Evolutionary conservation across 371 early-diverging fungal species (phyloP).

Genomic region (Rhizopus sp.): DNA sequence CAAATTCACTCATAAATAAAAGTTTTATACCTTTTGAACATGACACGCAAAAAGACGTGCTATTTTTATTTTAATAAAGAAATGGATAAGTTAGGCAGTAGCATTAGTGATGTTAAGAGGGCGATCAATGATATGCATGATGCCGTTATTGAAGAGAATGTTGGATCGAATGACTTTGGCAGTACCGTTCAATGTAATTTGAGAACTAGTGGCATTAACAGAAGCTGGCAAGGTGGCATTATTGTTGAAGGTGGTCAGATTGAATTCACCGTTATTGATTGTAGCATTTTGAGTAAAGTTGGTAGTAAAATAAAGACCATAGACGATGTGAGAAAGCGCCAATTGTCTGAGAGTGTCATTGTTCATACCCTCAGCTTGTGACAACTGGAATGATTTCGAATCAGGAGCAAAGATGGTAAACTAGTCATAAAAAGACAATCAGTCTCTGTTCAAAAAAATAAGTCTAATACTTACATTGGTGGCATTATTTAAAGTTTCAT

Average conservation of each 20-base stretch:
- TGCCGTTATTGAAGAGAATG: conserved; percentile 47
- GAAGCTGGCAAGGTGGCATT: conserved; percentile 10
- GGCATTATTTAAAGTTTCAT: conserved; percentile 17
- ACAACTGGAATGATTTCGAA: conserved; percentile 21
- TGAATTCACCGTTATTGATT: conserved; percentile 9
- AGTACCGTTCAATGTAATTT: conserved; percentile 33
- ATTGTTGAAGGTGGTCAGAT: conserved; percentile 16
- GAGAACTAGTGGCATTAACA: conserved; percentile 13
- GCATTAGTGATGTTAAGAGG: conserved; percentile 13
- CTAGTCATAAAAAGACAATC: conserved; percentile 12
- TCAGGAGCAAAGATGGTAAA: conserved; percentile 45
- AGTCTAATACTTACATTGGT: conserved; percentile 29
- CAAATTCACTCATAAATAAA: conserved; percentile 76
- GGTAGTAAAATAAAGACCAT: conserved; percentile 39
- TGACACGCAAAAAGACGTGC: too few species aligned
- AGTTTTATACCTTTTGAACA: neutral
- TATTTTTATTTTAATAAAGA: too few species aligned
- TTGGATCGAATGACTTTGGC: conserved; percentile 36
- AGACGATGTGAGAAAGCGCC: conserved; percentile 35
- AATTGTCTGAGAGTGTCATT: conserved; percentile 22
- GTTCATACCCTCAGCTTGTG: neutral
- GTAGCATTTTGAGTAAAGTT: conserved; percentile 34
- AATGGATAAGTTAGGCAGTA: neutral
- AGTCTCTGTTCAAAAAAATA: neutral
- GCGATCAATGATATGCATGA: conserved; percentile 48